phyloP scores from a whole-genome alignment of 306 rosid genomes.

The Prunus mongolica region DNA sequence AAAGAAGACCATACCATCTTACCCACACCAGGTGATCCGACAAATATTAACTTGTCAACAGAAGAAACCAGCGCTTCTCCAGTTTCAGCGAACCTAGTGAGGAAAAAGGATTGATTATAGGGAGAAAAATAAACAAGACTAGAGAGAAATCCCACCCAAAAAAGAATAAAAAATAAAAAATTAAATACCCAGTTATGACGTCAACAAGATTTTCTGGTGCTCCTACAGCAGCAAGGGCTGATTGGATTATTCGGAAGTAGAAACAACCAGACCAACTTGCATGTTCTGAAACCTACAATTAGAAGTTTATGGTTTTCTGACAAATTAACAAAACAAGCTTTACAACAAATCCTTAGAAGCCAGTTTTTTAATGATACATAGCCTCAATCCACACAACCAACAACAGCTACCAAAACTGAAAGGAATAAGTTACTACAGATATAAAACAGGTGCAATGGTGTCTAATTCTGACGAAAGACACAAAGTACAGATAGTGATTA shows the following conservation, averaged over 20 bases:
- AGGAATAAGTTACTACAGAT: not conserved
- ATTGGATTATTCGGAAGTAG: conserved; percentile 85
- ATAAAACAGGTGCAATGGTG: not conserved
- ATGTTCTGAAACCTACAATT: conserved; percentile 81
- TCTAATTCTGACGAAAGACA: not conserved
- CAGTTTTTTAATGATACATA: not conserved
- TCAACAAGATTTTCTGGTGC: conserved; percentile 99
- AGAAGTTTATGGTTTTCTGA: conserved; percentile 24
- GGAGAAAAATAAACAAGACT: conserved; percentile 20
- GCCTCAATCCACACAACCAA: conserved; percentile 12
- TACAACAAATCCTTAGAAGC: not conserved
- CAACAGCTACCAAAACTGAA: not conserved
- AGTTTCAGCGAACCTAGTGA: conserved; percentile 86
- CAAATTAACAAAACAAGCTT: conserved; percentile 22
- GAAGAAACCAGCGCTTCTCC: conserved; percentile 95
- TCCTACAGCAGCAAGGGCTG: conserved; percentile 97
- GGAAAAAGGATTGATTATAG: conserved; percentile 15
- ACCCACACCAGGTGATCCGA: conserved; percentile 97
- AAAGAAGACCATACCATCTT: conserved; percentile 69
- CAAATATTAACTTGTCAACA: conserved; percentile 90
- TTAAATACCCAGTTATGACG: conserved; percentile 77
- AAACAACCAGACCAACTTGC: conserved; percentile 99
- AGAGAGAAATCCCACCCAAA: not conserved
- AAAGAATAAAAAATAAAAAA: conserved; percentile 6
- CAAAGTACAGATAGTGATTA: conserved; percentile 13